phyloP scores from a whole-genome alignment of 345 rosid genomes.

The Ceriops decandra region DNA sequence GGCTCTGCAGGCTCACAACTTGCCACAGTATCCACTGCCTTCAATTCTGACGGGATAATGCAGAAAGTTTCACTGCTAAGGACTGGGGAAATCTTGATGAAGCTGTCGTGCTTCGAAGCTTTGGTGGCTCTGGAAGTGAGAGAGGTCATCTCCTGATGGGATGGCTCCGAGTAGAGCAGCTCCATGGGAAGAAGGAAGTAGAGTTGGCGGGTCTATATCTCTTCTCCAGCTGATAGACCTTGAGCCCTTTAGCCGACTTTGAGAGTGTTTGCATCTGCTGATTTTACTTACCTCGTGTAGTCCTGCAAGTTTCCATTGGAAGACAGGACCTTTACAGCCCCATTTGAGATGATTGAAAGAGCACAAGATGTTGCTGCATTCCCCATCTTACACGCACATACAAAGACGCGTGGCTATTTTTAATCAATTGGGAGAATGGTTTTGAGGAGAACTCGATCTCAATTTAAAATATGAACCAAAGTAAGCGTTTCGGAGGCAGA shows the following conservation, averaged over 20 bases:
- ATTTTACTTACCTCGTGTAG: slow-evolving; percentile 39
- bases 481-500: slow-evolving; percentile 11
- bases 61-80: slow-evolving; percentile 31
- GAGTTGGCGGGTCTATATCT: slow-evolving; percentile 30
- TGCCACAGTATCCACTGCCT: not conserved
- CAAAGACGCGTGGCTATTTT: too few relatives aligned
- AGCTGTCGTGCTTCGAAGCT: slow-evolving; percentile 31
- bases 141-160: slow-evolving; percentile 41
- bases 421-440: too few relatives aligned
- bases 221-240: slow-evolving; percentile 43
- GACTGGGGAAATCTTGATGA: slow-evolving; percentile 41
- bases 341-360: slow-evolving; percentile 31
- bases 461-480: not conserved
- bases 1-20: not conserved
- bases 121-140: slow-evolving; percentile 35
- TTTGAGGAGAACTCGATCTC: too few relatives aligned
- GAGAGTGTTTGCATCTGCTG: slow-evolving; percentile 34
- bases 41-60: slow-evolving; percentile 27
- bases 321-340: slow-evolving; percentile 30
- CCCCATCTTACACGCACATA: slow-evolving; percentile 33
- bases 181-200: slow-evolving; percentile 66
- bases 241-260: slow-evolving; percentile 37
- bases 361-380: slow-evolving; percentile 43
- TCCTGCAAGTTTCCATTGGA: slow-evolving; percentile 32
- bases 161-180: slow-evolving; percentile 46